These are phyloP conservation scores for Boechera retrofracta DNA, from an alignment of 345 rosid genomes.

Conservation along the genomic window DNA sequence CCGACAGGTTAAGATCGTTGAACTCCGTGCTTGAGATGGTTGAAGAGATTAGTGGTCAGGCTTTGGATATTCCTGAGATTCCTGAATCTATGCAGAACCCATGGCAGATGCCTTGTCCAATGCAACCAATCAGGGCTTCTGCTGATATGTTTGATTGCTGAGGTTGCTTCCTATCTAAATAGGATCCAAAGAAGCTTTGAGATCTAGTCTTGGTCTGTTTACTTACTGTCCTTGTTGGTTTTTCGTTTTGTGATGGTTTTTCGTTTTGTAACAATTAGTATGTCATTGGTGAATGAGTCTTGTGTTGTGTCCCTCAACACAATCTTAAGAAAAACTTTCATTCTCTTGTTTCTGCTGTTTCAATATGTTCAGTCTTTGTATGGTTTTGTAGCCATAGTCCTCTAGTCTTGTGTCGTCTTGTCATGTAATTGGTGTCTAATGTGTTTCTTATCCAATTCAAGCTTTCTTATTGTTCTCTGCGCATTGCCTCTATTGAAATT, in stretches of 20 bases:
- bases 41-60: constrained; percentile 63
- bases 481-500: neutral
- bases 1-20: constrained; percentile 62
- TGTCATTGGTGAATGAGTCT: neutral
- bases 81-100: constrained; percentile 63
- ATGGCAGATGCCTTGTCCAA: constrained; percentile 64
- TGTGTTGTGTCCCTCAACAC: neutral
- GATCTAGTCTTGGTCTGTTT: neutral
- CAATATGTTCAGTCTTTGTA: constrained; percentile 4
- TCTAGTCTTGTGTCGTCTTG: constrained; percentile 27
- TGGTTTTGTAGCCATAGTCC: constrained; percentile 19
- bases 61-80: constrained; percentile 73
- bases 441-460: constrained; percentile 27
- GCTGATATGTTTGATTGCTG: constrained; percentile 56
- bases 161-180: neutral
- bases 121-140: constrained; percentile 59
- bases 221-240: neutral
- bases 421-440: constrained; percentile 24
- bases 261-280: constrained; percentile 26
- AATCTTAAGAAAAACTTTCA: neutral
- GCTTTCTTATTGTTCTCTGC: constrained; percentile 13
- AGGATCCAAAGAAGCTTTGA: neutral
- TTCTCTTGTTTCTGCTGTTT: constrained; percentile 4
- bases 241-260: neutral
- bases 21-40: constrained; percentile 65